Conservation (phyloP, 2,329 filamentous ascomycete species). For the Verticillium nonalfalfae region DNA sequence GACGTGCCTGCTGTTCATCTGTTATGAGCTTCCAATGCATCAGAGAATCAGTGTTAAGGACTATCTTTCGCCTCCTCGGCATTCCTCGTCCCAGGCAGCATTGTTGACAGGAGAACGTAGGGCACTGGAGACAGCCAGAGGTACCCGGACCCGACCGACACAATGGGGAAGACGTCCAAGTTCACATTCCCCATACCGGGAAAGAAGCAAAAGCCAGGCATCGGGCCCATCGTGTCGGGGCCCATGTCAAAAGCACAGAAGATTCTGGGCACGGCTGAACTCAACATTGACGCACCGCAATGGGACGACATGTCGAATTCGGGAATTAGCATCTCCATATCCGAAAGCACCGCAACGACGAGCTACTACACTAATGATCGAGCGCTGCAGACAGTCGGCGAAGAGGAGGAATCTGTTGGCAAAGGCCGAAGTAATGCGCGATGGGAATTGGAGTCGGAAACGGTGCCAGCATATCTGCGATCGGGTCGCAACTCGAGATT, state of each 20-base stretch:
- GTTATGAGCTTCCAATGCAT: constrained; percentile 3
- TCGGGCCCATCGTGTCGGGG: constrained; percentile 20
- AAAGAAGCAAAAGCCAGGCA: constrained; percentile 30
- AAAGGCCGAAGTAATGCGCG: constrained; percentile 17
- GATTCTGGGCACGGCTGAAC: constrained; percentile 38
- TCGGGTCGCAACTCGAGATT: constrained; percentile 8
- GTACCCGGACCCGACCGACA: constrained; percentile 1
- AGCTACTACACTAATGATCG: constrained; percentile 22
- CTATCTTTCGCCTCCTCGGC: neutral
- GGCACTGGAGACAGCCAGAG: neutral
- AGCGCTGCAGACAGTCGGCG: neutral
- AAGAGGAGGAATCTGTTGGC: constrained; percentile 6
- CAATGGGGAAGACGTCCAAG: constrained; percentile 33
- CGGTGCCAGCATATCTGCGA: constrained; percentile 28
- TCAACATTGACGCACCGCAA: constrained; percentile 31
- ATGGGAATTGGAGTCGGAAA: constrained; percentile 42
- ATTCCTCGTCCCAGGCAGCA: neutral
- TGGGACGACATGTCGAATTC: constrained; percentile 39
- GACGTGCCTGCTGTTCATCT: neutral
- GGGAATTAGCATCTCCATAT: constrained; percentile 36
- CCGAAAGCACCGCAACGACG: constrained; percentile 30
- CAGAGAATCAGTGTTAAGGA: constrained; percentile 1
- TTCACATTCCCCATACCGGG: constrained; percentile 43
- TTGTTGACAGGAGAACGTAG: neutral
- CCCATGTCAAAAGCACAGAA: constrained; percentile 45